Evolutionary conservation across 768 basidiomycete genomes (phyloP).

Genomic region (Fomitopsis pulvina): DNA sequence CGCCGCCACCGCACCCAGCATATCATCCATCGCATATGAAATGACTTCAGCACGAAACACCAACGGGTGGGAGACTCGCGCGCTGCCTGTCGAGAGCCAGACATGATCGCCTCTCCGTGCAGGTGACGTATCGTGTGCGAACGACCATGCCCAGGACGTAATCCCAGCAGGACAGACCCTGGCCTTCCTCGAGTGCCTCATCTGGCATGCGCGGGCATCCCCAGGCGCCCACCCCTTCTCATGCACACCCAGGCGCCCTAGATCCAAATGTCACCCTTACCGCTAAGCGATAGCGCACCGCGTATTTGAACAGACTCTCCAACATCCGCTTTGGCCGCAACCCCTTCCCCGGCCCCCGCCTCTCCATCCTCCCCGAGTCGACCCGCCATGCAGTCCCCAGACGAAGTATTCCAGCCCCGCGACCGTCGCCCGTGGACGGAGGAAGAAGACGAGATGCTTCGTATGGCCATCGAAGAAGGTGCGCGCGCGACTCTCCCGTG

Average conservation of each 20-base stretch:
- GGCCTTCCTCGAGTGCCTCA: background rate
- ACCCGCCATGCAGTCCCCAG: conserved; percentile 9
- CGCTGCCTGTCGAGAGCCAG: background rate
- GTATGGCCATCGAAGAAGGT: conserved; percentile 16
- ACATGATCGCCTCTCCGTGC: background rate
- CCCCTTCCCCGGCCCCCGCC: background rate
- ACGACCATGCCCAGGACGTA: background rate
- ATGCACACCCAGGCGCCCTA: background rate
- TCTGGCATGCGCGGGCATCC: background rate
- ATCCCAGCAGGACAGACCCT: background rate
- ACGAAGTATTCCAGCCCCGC: conserved; percentile 10
- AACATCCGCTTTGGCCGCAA: background rate
- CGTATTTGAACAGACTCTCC: background rate
- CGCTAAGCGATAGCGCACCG: background rate
- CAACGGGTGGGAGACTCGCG: background rate
- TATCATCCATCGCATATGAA: background rate
- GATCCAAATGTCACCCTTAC: background rate
- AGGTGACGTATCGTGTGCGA: background rate
- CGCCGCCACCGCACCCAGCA: no score
- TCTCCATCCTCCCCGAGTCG: background rate
- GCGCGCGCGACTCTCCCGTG: background rate
- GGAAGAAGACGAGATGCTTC: conserved; percentile 16
- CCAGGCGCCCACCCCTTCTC: background rate
- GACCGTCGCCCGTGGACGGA: conserved; percentile 17
- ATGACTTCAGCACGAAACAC: background rate